These are phyloP conservation scores for Cladobotryum protrusum DNA, from an alignment of 2,329 filamentous ascomycete species.

Conservation along the genomic window DNA sequence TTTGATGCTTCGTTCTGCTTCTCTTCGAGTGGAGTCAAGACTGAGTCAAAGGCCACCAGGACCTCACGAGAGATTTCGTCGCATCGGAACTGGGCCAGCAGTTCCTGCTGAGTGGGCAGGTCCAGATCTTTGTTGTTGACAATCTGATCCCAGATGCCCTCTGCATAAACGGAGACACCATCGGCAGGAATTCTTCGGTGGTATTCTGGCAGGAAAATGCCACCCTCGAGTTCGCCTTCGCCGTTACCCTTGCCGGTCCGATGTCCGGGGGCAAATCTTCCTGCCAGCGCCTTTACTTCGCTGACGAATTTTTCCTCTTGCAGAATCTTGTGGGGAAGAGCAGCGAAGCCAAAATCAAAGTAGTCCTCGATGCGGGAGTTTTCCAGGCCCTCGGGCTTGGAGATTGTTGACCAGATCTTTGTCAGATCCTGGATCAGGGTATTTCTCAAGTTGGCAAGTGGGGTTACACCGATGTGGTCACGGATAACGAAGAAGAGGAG, in stretches of 20 bases:
- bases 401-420: slow-evolving; percentile 87
- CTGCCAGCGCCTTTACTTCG: slow-evolving; percentile 73
- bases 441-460: slow-evolving; percentile 80
- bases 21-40: slow-evolving; percentile 79
- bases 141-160: slow-evolving; percentile 97
- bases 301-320: slow-evolving; percentile 84
- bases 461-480: slow-evolving; percentile 89
- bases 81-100: slow-evolving; percentile 93
- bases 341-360: slow-evolving; percentile 96
- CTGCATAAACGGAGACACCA: slow-evolving; percentile 89
- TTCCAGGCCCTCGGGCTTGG: slow-evolving; percentile 85
- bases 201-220: slow-evolving; percentile 88
- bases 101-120: slow-evolving; percentile 91
- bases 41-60: slow-evolving; percentile 71
- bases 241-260: slow-evolving; percentile 59
- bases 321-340: slow-evolving; percentile 91
- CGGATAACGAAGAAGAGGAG: slow-evolving; percentile 98
- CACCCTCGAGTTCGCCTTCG: slow-evolving; percentile 69
- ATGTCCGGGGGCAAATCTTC: slow-evolving; percentile 76
- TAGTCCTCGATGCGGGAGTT: slow-evolving; percentile 89
- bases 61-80: slow-evolving; percentile 95
- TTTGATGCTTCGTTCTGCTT: slow-evolving; percentile 70
- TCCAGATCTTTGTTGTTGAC: slow-evolving; percentile 98
- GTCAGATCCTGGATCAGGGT: slow-evolving; percentile 86
- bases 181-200: slow-evolving; percentile 94